Base-by-base conservation (phyloP, 2,329 filamentous ascomycete genomes). In the Colletotrichum nymphaeae region DNA sequence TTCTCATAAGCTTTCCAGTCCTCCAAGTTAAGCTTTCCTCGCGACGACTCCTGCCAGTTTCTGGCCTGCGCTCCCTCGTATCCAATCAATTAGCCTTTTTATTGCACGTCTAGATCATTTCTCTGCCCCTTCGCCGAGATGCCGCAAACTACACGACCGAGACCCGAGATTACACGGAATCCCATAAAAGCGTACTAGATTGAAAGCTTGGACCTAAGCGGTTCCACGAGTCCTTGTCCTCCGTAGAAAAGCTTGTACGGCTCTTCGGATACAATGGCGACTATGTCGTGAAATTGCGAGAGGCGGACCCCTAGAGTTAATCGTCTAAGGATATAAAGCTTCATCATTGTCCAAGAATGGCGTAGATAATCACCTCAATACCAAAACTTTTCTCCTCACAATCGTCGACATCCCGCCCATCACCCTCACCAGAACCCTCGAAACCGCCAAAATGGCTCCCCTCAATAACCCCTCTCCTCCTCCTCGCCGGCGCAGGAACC, bases 41-140 rank as follows among this genome's bases (percentile, higher is more conserved):
- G 16, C 6, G 7, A 49, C 7, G 0, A 8, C 19, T 49, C 42
- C 16, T 2, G 0, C 19, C 19, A 0, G 19, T 49, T 19, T 0
- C 19, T 49, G 8, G 19, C 19, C 42, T n/a, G 42, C 42, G 42
- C 42, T 49, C 19, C 42, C 19, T n/a, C 42, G 42, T 49, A 49
- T 49, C 0, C 19, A 49, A 49, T 49, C 7, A n/a, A 49, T 49
- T 49, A 49, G 16, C 0, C 19, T n/a, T 49, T 49, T 3, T 9
- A 19, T n/a, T n/a, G 0, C 42, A n/a, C 19, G 7, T 19, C 42
- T 9, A 49, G 16, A 11, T n/a, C 19, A 49, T 49, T 8, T 49
- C 16, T 49, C 19, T 9, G 11, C 32, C 32, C 32, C 11, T 32
- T 32, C 32, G 32, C 32, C 32, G 9, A 32, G 11, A 3, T 4